Evolutionary conservation across 139 green algal genomes (phyloP).

Genomic region (Yamagishiella unicocca): DNA sequence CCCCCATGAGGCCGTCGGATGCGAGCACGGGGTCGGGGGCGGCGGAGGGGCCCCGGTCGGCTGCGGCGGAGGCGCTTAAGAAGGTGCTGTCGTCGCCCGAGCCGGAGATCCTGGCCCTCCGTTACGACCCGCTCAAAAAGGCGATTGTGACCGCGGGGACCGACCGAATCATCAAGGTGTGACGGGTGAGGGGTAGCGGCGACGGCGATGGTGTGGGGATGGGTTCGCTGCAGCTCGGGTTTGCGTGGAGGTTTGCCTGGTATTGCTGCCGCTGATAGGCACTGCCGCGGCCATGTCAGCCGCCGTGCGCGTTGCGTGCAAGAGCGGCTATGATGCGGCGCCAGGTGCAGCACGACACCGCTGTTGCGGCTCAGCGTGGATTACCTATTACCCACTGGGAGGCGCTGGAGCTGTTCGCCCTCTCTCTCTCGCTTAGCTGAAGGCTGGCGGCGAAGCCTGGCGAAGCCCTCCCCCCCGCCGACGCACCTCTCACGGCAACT

Average conservation of each 20-base stretch:
- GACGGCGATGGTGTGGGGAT: not conserved
- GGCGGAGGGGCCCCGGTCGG: not conserved
- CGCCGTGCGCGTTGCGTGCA: too few species aligned
- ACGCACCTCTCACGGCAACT: too few species aligned
- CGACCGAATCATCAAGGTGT: constrained; percentile 68
- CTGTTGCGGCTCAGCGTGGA: too few species aligned
- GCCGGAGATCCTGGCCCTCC: constrained; percentile 73
- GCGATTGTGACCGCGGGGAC: constrained; percentile 76
- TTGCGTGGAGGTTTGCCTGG: not conserved
- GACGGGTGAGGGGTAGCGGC: not conserved
- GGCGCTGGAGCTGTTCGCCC: too few species aligned
- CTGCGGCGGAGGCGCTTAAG: not conserved
- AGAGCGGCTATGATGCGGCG: too few species aligned
- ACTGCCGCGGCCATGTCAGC: too few species aligned
- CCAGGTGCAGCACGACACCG: too few species aligned
- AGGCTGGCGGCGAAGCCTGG: too few species aligned
- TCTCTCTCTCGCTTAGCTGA: too few species aligned
- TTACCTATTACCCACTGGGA: too few species aligned
- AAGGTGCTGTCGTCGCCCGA: constrained; percentile 7
- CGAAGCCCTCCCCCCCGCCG: too few species aligned
- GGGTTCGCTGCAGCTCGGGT: not conserved
- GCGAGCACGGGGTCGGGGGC: not conserved
- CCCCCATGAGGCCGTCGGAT: not conserved
- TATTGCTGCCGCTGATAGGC: not conserved
- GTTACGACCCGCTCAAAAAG: constrained; percentile 67